A percentile compares a stretch with the other conserved stretches of the same genome.
phyloP scores from a whole-genome alignment of 257 asterid genomes.

The Nicotiana sylvestris region DNA sequence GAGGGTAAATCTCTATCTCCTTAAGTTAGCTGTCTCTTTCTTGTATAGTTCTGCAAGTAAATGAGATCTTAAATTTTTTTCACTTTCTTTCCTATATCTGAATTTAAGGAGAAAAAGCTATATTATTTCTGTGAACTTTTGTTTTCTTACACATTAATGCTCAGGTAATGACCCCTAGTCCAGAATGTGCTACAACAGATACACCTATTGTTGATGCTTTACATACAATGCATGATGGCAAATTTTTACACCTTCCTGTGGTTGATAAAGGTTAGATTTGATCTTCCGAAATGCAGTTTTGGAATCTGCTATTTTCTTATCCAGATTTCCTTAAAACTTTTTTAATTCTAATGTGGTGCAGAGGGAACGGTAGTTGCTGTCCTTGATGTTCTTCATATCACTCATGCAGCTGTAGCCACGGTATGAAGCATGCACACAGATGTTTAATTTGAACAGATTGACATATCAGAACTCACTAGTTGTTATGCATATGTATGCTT shows the following conservation, averaged over 20 bases:
- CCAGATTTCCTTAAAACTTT: neutral
- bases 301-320: neutral
- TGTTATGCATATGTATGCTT: neutral
- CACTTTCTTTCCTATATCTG: neutral
- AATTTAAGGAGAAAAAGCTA: neutral
- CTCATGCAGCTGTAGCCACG: conserved; percentile 89
- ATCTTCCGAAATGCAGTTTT: neutral
- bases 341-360: conserved; percentile 24
- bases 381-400: conserved; percentile 86
- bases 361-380: conserved; percentile 82
- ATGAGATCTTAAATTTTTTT: neutral
- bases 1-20: conserved; percentile 42
- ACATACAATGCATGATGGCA: conserved; percentile 94
- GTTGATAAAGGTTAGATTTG: conserved; percentile 65
- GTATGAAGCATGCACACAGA: conserved; percentile 38
- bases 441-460: neutral
- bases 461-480: neutral
- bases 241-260: conserved; percentile 86
- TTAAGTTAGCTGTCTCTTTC: neutral
- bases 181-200: conserved; percentile 86
- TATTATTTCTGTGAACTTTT: neutral
- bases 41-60: neutral
- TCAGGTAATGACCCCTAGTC: conserved; percentile 93
- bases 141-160: conserved; percentile 1
- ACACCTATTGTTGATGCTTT: conserved; percentile 92